Base-by-base conservation (phyloP, 805 yeast species). In the Saturnispora dispora region DNA sequence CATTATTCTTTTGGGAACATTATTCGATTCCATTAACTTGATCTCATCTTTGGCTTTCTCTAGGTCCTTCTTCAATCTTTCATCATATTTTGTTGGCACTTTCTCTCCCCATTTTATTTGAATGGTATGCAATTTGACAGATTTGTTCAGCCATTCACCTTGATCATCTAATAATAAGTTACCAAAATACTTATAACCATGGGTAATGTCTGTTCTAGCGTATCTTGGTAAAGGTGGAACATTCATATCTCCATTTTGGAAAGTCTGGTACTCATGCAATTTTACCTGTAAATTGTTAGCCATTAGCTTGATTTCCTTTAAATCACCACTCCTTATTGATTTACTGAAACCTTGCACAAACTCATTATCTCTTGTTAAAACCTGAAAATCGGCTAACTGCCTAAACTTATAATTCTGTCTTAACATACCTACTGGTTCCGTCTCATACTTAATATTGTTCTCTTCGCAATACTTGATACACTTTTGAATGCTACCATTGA, bases 171-270 rank as follows among this genome's bases (percentile, higher is more conserved):
- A 72, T 52, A 70, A 63, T 2, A 90, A 82, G 58, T 87, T 90
- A 55, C 85, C 85, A 51, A 80, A 82, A 64, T 83, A 93, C 52
- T 78, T 78, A 66, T 88, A 91, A 57, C 80, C 78, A 59, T 79
- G 84, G 3, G 97, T 96, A 49, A 85, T 78, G 36, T 82, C 76
- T 13, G 83, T 79, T 42, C 84, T 79, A 1, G 96, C 82, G 56
- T 88, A 85, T 48, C 86, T 68, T 2, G 96, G 89, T 4, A 96
- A 95, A 0, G 98, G 96, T 2, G 95, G 84, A 15, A 90, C 60
- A 53, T 84, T 82, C 52, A 78, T 74, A 51, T 77, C 73, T 39
- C 60, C 66, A 52, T 58, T 50, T 2, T 56, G 25, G 45, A 60
- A 59, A 8, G 22, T 15, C 42, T 57, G 58, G 23, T 39, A 32